phyloP scores from a whole-genome alignment of 1,284 basidiomycete genomes.

The Thelephora terrestris region DNA sequence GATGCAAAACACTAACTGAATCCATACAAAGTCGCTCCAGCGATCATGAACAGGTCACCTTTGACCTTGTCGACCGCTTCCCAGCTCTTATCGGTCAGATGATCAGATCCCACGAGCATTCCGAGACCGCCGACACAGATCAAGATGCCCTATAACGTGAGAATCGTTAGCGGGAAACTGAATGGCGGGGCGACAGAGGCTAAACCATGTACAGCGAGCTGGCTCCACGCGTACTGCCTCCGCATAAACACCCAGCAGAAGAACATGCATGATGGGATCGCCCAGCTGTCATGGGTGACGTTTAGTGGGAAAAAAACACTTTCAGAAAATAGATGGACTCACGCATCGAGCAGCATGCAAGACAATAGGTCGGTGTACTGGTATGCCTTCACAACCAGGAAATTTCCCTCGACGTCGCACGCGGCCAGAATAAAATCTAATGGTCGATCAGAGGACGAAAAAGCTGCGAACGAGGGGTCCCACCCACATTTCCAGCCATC shows the following conservation, averaged over 20 bases:
- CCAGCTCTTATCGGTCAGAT: conserved; percentile 62
- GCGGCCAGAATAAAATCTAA: conserved; percentile 67
- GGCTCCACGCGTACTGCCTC: conserved; percentile 72
- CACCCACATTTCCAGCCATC: conserved; percentile 80
- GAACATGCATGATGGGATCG: conserved; percentile 76
- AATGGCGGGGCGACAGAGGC: background rate
- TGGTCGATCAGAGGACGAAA: background rate
- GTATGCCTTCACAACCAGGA: conserved; percentile 77
- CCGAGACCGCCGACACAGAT: conserved; percentile 71
- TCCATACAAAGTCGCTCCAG: conserved; percentile 77
- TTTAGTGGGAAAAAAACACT: conserved; percentile 7
- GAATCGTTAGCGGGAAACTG: background rate
- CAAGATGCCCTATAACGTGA: conserved; percentile 48
- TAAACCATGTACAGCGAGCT: conserved; percentile 45
- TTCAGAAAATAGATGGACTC: conserved; percentile 17
- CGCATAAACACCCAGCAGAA: conserved; percentile 78
- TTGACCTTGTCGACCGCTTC: conserved; percentile 55
- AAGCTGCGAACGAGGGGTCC: background rate
- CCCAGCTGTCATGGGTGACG: conserved; percentile 43
- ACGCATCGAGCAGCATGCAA: conserved; percentile 82
- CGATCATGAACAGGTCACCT: conserved; percentile 81
- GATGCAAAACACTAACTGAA: conserved; percentile 44
- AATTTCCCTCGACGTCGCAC: conserved; percentile 81
- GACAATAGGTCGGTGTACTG: conserved; percentile 79
- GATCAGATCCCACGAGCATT: conserved; percentile 64